Evolutionary conservation across 2,329 filamentous ascomycete genomes (phyloP), one percentile per base, ranked within the genome.

Genomic region (Xylariaceae sp.): DNA sequence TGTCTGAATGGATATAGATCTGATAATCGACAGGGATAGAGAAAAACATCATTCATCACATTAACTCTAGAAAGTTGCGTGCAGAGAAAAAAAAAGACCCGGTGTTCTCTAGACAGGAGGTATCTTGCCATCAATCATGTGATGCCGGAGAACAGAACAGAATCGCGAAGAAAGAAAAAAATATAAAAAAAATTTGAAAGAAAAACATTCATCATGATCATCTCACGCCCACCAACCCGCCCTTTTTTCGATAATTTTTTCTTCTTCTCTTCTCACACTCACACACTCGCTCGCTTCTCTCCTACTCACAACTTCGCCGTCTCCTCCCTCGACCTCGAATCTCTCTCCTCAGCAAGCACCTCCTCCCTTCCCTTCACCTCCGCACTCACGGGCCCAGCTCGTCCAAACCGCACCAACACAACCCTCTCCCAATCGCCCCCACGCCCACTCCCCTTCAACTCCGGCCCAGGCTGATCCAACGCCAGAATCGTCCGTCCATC

Each of bases 401-500:
- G 81, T 5, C 63, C 70, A 68, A 85, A 84, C 55, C 73, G 75
- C 3, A 85, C 79, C 62, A 88, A 62, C 13, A 87, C 80, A 6
- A 87, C 83, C n/a, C 78, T 77, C 65, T 85, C 78, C 71, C 73
- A 76, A 63, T 88, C 86, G 0, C 86, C 86, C 0, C 77, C 78
- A 53, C 81, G 74, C 2, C 70, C 76, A 2, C 69, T 75, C 0
- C 67, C 77, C 64, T 73, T 74, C 42, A 87, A 72, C 70, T 87
- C 85, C 3, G 73, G 76, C 0, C 83, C 83, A 0, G 84, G 82
- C 65, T 78, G 79, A 55, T 85, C 82, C n/a, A 88, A 68, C 0
- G 74, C 81, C 45, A 88, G 67, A 2, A 87, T 80, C 9, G 77
- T 67, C 55, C 81, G 74, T 9, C 75, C 75, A 58, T 82, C 80